These are phyloP conservation scores for Apium graveolens DNA, from an alignment of 129 eudicot species.

Conservation along the genomic window DNA sequence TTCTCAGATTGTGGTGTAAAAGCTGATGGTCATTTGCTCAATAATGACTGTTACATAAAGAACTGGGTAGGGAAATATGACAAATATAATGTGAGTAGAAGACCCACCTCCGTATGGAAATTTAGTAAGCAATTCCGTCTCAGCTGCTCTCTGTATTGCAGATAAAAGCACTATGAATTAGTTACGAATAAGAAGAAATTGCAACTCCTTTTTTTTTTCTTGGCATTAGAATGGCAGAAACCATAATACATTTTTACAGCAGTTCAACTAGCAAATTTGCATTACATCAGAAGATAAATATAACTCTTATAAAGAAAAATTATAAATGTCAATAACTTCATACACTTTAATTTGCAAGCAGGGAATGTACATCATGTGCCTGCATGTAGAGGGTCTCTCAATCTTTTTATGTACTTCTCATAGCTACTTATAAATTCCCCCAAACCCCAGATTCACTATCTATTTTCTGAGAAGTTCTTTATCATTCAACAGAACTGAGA, in stretches of 20 bases:
- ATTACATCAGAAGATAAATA: not conserved
- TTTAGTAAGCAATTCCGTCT: conserved; percentile 71
- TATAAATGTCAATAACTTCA: not conserved
- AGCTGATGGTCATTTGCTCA: not conserved
- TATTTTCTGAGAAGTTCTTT: not conserved
- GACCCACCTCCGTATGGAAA: conserved; percentile 88
- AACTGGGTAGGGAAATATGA: not conserved
- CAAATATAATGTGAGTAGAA: not conserved
- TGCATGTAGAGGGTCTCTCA: not conserved
- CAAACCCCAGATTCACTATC: not conserved
- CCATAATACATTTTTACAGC: not conserved
- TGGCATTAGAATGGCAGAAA: not conserved
- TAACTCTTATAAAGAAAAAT: not conserved
- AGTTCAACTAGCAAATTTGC: not conserved
- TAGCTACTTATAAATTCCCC: not conserved
- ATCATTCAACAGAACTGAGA: not conserved
- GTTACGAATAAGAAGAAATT: conserved; percentile 1
- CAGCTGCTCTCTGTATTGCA: conserved; percentile 83
- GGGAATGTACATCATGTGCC: not conserved
- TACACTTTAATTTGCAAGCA: not conserved
- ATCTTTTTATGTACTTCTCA: not conserved
- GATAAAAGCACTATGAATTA: not conserved
- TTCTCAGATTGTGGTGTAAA: not conserved
- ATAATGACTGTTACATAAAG: not conserved
- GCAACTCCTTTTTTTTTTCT: not conserved